These are phyloP conservation scores for Artemisia argyi DNA, from an alignment of 129 eudicot species.

Conservation along the genomic window DNA sequence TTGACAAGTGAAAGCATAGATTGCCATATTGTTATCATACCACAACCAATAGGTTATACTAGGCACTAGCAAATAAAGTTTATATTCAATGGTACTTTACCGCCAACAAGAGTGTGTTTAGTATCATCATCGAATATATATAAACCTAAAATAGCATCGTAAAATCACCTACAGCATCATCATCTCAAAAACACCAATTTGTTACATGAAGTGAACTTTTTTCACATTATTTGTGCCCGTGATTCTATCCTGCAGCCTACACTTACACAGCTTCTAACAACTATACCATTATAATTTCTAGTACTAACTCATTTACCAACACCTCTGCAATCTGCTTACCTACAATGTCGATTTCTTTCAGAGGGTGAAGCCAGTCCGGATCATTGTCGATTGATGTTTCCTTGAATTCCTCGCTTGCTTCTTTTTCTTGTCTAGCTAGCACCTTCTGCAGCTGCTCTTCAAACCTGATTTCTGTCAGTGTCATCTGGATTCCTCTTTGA, in stretches of 20 bases:
- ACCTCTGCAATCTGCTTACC: slow-evolving; percentile 59
- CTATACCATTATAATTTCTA: slow-evolving; percentile 44
- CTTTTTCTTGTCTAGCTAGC: slow-evolving; percentile 46
- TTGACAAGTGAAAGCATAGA: too few species aligned
- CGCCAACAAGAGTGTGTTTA: slow-evolving; percentile 7
- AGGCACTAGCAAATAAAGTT: too few species aligned
- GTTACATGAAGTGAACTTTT: neutral
- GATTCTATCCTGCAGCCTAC: slow-evolving; percentile 36
- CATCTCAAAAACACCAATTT: neutral
- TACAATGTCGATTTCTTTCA: slow-evolving; percentile 43
- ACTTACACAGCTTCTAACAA: slow-evolving; percentile 23
- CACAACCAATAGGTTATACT: too few species aligned
- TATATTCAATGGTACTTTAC: neutral
- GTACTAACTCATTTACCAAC: slow-evolving; percentile 69
- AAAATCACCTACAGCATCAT: slow-evolving; percentile 12
- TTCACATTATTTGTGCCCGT: slow-evolving; percentile 19
- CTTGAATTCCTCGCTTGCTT: slow-evolving; percentile 27
- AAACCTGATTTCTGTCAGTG: slow-evolving; percentile 37
- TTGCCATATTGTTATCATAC: too few species aligned
- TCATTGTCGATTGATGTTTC: slow-evolving; percentile 47
- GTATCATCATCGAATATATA: slow-evolving; percentile 3
- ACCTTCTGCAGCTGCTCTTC: slow-evolving; percentile 48
- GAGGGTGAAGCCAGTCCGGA: slow-evolving; percentile 37
- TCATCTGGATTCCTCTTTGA: slow-evolving; percentile 24
- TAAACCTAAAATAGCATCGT: neutral